Conservation (phyloP, 169 alveolate genomes). For the Plasmodium gonderi region DNA sequence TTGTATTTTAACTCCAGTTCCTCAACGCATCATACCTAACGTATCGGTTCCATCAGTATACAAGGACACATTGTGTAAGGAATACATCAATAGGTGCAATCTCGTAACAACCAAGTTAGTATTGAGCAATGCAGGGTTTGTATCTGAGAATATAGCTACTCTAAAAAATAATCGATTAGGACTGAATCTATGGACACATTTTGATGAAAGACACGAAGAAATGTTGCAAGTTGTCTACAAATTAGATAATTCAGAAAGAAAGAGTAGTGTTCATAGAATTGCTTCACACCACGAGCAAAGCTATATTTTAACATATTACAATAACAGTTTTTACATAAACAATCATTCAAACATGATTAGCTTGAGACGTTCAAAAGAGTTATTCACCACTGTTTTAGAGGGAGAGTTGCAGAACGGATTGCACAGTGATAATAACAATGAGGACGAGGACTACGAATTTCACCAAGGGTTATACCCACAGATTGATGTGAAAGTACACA, state of each 20-base stretch:
- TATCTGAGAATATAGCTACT: not conserved
- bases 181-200: conserved; percentile 18
- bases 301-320: conserved; percentile 28
- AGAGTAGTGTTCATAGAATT: not conserved
- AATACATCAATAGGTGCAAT: conserved; percentile 31
- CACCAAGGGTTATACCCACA: not conserved
- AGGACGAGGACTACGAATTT: not conserved
- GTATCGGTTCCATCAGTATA: not conserved
- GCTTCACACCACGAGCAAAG: not conserved
- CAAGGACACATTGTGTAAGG: conserved; percentile 39
- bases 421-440: not conserved
- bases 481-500: not conserved
- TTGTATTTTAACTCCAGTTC: conserved; percentile 3
- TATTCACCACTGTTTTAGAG: not conserved
- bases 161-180: not conserved
- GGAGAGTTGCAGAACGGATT: not conserved
- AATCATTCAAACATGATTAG: not conserved
- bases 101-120: conserved; percentile 19
- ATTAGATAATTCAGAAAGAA: not conserved
- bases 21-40: not conserved
- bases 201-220: conserved; percentile 71
- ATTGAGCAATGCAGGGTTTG: not conserved
- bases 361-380: not conserved
- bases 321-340: conserved; percentile 24
- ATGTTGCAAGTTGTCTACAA: conserved; percentile 23